A percentile compares a stretch with the other conserved stretches of the same genome.
Conservation (phyloP, 1,139 yeast species). For the Diutina neorugosa region DNA sequence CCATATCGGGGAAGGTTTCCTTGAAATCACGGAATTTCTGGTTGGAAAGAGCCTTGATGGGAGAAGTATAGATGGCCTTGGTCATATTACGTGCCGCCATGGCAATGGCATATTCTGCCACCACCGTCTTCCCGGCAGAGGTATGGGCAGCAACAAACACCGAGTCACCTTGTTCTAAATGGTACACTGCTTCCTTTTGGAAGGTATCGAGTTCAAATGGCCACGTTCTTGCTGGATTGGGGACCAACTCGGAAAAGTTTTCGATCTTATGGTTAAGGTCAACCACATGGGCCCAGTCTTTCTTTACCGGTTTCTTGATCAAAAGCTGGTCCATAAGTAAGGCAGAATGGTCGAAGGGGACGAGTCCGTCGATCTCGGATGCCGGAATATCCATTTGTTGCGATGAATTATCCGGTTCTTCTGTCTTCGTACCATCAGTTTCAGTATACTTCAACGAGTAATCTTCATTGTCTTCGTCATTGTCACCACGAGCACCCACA, state of each 20-base stretch:
- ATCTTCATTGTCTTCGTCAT: constrained; percentile 16
- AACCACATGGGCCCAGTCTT: constrained; percentile 84
- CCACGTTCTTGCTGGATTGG: constrained; percentile 86
- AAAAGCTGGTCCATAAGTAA: constrained; percentile 80
- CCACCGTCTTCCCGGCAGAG: constrained; percentile 88
- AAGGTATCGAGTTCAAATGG: constrained; percentile 91
- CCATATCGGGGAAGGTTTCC: constrained; percentile 66
- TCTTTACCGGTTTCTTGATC: constrained; percentile 34
- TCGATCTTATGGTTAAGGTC: constrained; percentile 75
- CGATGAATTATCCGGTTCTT: constrained; percentile 78
- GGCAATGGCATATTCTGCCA: constrained; percentile 90
- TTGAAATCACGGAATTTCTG: constrained; percentile 90
- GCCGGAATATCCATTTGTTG: constrained; percentile 74
- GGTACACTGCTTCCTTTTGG: constrained; percentile 94
- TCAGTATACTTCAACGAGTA: constrained; percentile 8
- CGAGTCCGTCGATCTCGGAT: constrained; percentile 46
- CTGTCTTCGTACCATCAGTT: constrained; percentile 12
- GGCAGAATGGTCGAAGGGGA: constrained; percentile 85
- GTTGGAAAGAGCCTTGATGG: constrained; percentile 83
- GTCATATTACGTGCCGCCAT: constrained; percentile 87
- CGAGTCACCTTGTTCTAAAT: constrained; percentile 92
- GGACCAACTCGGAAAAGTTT: constrained; percentile 78
- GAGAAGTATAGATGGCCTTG: constrained; percentile 85
- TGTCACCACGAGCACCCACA: constrained; percentile 24
- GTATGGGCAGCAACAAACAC: constrained; percentile 98